These are phyloP conservation scores for Obelidium mucronatum DNA, from an alignment of 192 early-diverging fungal species.

Conservation along the genomic window DNA sequence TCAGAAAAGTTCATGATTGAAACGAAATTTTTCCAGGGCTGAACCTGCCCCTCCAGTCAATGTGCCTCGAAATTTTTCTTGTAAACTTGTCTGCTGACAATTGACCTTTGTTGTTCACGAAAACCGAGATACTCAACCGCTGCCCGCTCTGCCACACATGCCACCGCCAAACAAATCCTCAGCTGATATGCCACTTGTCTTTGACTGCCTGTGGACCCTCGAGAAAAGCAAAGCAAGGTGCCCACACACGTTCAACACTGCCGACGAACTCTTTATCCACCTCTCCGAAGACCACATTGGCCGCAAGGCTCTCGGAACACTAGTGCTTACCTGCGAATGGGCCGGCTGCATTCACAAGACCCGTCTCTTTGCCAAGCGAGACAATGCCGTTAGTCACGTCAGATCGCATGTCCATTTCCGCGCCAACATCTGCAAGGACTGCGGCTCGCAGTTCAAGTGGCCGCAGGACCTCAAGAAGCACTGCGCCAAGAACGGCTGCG, in stretches of 20 bases:
- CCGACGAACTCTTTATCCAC: not conserved
- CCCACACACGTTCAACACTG: not conserved
- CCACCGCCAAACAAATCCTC: not conserved
- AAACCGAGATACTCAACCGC: no score
- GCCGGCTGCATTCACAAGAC: slow-evolving; percentile 12
- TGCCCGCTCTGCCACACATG: no score
- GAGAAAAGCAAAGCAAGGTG: not conserved
- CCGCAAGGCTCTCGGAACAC: slow-evolving; percentile 58
- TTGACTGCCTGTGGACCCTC: not conserved
- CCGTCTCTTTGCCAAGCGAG: slow-evolving; percentile 21
- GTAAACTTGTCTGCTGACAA: no score
- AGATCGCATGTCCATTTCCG: not conserved
- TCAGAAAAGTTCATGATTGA: no score
- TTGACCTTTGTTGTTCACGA: no score
- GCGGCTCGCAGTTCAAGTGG: slow-evolving; percentile 16
- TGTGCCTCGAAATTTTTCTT: no score
- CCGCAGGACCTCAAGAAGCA: slow-evolving; percentile 19
- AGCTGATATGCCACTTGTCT: not conserved
- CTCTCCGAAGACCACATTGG: slow-evolving; percentile 77
- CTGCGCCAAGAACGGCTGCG: not conserved
- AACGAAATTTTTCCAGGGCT: no score
- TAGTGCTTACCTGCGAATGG: slow-evolving; percentile 79
- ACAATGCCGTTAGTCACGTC: slow-evolving; percentile 46
- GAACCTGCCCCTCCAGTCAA: no score
- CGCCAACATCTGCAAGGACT: slow-evolving; percentile 2